phyloP scores from a whole-genome alignment of 306 rosid species.

The Cucurbita argyrosperma region DNA sequence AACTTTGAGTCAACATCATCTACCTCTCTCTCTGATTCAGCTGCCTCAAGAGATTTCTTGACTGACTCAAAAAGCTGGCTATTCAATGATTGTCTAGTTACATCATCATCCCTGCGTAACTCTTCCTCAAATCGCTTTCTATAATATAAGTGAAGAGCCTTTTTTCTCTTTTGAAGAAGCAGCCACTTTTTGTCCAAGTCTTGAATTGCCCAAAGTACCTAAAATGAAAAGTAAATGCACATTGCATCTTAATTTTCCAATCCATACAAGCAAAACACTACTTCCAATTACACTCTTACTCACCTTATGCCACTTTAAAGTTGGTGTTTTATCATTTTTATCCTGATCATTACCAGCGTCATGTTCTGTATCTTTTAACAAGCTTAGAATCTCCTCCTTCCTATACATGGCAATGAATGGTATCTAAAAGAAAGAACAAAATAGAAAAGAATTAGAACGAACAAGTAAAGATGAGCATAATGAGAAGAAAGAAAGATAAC shows the following conservation, averaged over 20 bases:
- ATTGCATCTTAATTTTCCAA: neutral
- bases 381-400: slow-evolving; percentile 81
- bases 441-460: slow-evolving; percentile 9
- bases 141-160: slow-evolving; percentile 67
- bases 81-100: slow-evolving; percentile 54
- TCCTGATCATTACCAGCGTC: slow-evolving; percentile 45
- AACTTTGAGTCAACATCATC: slow-evolving; percentile 97
- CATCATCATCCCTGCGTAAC: slow-evolving; percentile 64
- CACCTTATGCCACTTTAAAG: slow-evolving; percentile 91
- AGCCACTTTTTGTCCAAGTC: slow-evolving; percentile 91
- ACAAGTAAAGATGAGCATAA: slow-evolving; percentile 7
- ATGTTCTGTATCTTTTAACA: slow-evolving; percentile 54
- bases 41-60: slow-evolving; percentile 77
- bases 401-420: slow-evolving; percentile 88
- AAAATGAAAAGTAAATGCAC: slow-evolving; percentile 9
- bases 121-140: slow-evolving; percentile 78
- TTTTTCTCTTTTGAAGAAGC: slow-evolving; percentile 85
- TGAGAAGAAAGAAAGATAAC: neutral
- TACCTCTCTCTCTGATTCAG: slow-evolving; percentile 92
- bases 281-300: neutral
- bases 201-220: slow-evolving; percentile 92
- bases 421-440: slow-evolving; percentile 31
- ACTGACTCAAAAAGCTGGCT: slow-evolving; percentile 72
- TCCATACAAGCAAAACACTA: neutral
- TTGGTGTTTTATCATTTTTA: slow-evolving; percentile 42